Evolutionary conservation across 1,284 basidiomycete species (phyloP).

Genomic region (Golubevia sp.): DNA sequence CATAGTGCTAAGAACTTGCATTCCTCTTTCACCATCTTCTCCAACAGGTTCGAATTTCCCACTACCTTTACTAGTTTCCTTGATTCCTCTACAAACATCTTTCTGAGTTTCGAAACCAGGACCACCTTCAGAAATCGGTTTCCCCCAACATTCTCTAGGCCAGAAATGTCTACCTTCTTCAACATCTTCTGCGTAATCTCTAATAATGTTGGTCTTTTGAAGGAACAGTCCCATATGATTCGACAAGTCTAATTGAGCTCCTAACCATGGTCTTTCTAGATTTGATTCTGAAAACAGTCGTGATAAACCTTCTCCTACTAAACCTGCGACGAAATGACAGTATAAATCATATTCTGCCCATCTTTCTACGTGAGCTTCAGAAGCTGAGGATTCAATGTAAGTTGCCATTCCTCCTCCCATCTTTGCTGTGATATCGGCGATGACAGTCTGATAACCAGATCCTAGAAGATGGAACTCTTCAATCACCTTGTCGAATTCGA

Average conservation of each 20-base stretch:
- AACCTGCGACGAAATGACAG: constrained; percentile 97
- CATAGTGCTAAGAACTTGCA: constrained; percentile 72
- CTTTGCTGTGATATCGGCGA: constrained; percentile 70
- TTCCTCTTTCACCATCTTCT: constrained; percentile 37
- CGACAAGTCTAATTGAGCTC: constrained; percentile 80
- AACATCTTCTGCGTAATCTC: constrained; percentile 91
- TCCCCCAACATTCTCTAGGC: constrained; percentile 89
- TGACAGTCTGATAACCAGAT: constrained; percentile 74
- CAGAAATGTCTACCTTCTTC: constrained; percentile 88
- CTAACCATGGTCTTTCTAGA: constrained; percentile 80
- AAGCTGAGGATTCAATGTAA: constrained; percentile 65
- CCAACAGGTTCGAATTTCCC: constrained; percentile 21
- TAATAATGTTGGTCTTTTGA: constrained; percentile 98
- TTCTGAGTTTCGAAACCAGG: constrained; percentile 32
- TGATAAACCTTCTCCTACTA: constrained; percentile 95
- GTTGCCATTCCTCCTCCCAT: constrained; percentile 97
- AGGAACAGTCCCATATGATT: constrained; percentile 96
- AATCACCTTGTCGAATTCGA: constrained; percentile 83
- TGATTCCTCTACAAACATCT: constrained; percentile 45
- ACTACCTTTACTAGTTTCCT: constrained; percentile 29
- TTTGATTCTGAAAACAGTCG: constrained; percentile 84
- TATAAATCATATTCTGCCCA: constrained; percentile 88
- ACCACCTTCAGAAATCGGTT: background rate
- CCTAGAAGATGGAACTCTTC: constrained; percentile 73
- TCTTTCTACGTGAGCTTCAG: constrained; percentile 26